phyloP scores from a whole-genome alignment of 2,329 filamentous ascomycete genomes.

The Ampelomyces quisqualis region DNA sequence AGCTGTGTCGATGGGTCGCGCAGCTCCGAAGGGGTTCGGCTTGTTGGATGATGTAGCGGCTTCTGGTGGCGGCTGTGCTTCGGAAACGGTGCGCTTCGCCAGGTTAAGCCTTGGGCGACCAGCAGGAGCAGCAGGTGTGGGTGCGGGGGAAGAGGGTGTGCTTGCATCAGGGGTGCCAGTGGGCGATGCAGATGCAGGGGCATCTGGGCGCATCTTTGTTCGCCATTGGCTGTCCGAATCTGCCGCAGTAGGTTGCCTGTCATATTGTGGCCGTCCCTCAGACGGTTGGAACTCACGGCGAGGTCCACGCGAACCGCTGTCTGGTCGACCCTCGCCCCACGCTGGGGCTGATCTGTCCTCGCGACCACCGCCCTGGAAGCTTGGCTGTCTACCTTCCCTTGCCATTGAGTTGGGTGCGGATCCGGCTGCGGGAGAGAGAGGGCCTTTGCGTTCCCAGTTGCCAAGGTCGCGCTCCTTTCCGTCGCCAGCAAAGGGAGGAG shows the following conservation, averaged over 20 bases:
- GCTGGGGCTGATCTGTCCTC: conserved; percentile 62
- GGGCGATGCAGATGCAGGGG: conserved; percentile 58
- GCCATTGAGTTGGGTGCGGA: conserved; percentile 30
- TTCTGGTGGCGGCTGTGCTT: conserved; percentile 58
- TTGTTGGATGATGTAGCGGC: conserved; percentile 60
- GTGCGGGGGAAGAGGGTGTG: conserved; percentile 72
- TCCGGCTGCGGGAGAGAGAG: conserved; percentile 69
- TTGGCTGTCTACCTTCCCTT: conserved; percentile 60
- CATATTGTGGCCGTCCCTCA: conserved; percentile 55
- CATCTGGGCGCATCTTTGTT: conserved; percentile 83
- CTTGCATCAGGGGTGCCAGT: conserved; percentile 71
- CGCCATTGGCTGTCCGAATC: conserved; percentile 95
- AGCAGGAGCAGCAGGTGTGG: conserved; percentile 58
- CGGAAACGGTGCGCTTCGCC: conserved; percentile 85
- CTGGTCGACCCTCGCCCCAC: conserved; percentile 69
- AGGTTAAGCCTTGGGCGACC: conserved; percentile 82
- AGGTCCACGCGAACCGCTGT: conserved; percentile 77
- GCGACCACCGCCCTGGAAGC: conserved; percentile 44
- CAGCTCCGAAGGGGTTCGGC: conserved; percentile 89
- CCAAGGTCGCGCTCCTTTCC: conserved; percentile 77
- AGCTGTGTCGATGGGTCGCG: conserved; percentile 90
- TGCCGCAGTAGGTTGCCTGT: conserved; percentile 78
- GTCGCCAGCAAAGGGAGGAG: conserved; percentile 65
- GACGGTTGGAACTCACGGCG: conserved; percentile 65
- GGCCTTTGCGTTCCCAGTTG: conserved; percentile 95